Evolutionary conservation across 805 yeast species (phyloP), one percentile per base, ranked within the genome.

Genomic region (Ogataea methylovora): DNA sequence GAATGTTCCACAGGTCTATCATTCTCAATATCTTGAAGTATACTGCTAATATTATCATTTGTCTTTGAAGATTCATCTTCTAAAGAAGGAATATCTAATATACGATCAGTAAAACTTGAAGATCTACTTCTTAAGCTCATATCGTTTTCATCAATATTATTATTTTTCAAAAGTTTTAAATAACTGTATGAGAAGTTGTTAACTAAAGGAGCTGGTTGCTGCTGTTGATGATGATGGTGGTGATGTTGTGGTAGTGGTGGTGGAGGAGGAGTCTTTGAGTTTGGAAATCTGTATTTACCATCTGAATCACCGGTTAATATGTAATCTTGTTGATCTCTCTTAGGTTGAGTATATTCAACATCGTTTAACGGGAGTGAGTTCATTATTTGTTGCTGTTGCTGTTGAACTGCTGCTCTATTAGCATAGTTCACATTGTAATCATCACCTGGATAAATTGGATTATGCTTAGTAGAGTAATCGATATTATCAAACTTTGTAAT

Each of bases 211-310:
- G 22, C 22, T 20, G 22, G 6, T 7, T 6, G 8, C 9, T 20
- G 22, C 6, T 6, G 46, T 38, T 27, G 23, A 30, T 30, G 26
- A 23, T 15, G 29, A 24, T 19, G 32, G 25, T 17, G 28, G 42
- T 41, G 34, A 39, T 39, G 8, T 35, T 40, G 15, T 0, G 60
- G 51, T 5, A 56, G 41, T n/a, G n/a, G n/a, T n/a, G n/a, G n/a
- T 9, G 49, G 43, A 8, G 52, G 47, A 12, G 70, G 64, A 2
- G 32, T 26, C 5, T 64, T 56, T 4, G 67, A 61, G 11, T 43
- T 39, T 1, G 84, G 84, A 44, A 78, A 78, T 49, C 70, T 76
- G 54, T 73, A 78, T 3, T 65, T 53, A n/a, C 56, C 63, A 4
- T 76, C 74, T 27, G 54, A 56, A 34, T 59, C 52, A 23, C 62